phyloP scores from a whole-genome alignment of 768 basidiomycete species.

The Dendrothele bispora region DNA sequence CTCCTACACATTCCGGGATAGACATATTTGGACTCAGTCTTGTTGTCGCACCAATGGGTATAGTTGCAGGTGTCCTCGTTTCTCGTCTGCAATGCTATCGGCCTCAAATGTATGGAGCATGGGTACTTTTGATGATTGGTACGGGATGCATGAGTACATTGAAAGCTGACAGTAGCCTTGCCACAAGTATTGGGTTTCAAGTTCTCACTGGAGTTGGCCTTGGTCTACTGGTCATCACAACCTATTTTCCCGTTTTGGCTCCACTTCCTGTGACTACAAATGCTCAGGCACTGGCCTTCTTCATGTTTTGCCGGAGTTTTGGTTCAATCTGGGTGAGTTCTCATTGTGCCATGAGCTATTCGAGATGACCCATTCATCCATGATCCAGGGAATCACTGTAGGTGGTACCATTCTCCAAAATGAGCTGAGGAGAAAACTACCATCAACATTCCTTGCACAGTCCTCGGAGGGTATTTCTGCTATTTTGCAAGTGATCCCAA shows the following conservation, averaged over 20 bases:
- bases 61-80: too few relatives aligned
- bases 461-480: constrained; percentile 30
- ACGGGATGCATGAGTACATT: constrained; percentile 34
- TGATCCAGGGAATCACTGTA: constrained; percentile 54
- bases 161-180: constrained; percentile 20
- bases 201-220: constrained; percentile 22
- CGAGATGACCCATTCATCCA: neutral
- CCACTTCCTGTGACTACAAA: constrained; percentile 39
- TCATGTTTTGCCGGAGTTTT: constrained; percentile 36
- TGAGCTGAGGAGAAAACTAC: constrained; percentile 40
- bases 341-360: too few relatives aligned
- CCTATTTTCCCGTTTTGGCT: constrained; percentile 47
- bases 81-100: too few relatives aligned
- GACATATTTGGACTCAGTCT: too few relatives aligned
- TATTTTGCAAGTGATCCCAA: constrained; percentile 45
- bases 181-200: constrained; percentile 20
- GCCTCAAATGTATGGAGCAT: too few relatives aligned
- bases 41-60: too few relatives aligned
- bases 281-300: constrained; percentile 45
- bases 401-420: constrained; percentile 54
- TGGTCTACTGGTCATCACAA: constrained; percentile 23
- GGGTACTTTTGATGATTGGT: constrained; percentile 30
- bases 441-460: constrained; percentile 33
- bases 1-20: constrained; percentile 30
- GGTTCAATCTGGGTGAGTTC: constrained; percentile 30